These are phyloP conservation scores for Clathrus columnatus DNA, from an alignment of 768 basidiomycete genomes.

Conservation along the genomic window DNA sequence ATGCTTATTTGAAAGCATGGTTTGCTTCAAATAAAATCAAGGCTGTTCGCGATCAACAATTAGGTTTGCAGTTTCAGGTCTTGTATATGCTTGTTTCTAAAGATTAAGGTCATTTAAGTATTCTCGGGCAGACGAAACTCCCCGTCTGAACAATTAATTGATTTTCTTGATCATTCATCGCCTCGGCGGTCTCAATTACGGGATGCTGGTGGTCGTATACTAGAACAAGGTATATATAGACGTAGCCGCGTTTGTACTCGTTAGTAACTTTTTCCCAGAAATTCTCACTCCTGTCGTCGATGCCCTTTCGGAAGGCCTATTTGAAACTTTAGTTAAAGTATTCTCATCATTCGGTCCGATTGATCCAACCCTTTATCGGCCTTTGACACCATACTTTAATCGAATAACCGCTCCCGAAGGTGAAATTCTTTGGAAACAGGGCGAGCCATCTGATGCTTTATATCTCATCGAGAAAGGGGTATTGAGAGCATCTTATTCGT, in stretches of 20 bases:
- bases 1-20: slow-evolving; percentile 81
- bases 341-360: slow-evolving; percentile 67
- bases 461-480: slow-evolving; percentile 87
- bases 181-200: slow-evolving; percentile 61
- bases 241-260: background rate
- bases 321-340: slow-evolving; percentile 66
- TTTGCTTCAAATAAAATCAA: slow-evolving; percentile 59
- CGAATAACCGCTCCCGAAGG: slow-evolving; percentile 49
- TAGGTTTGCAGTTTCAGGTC: slow-evolving; percentile 1
- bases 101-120: slow-evolving; percentile 23
- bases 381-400: slow-evolving; percentile 65
- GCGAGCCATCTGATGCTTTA: slow-evolving; percentile 70
- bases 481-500: slow-evolving; percentile 67
- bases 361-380: slow-evolving; percentile 47
- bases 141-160: slow-evolving; percentile 35
- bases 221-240: slow-evolving; percentile 42
- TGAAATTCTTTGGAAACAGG: slow-evolving; percentile 63
- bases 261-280: background rate
- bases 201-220: slow-evolving; percentile 63
- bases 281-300: slow-evolving; percentile 25
- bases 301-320: slow-evolving; percentile 41
- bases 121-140: slow-evolving; percentile 51
- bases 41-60: slow-evolving; percentile 22
- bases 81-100: background rate
- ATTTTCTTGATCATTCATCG: slow-evolving; percentile 47